Evolutionary conservation across 2,329 filamentous ascomycete species (phyloP).

Genomic region (Trichoderma sp.): DNA sequence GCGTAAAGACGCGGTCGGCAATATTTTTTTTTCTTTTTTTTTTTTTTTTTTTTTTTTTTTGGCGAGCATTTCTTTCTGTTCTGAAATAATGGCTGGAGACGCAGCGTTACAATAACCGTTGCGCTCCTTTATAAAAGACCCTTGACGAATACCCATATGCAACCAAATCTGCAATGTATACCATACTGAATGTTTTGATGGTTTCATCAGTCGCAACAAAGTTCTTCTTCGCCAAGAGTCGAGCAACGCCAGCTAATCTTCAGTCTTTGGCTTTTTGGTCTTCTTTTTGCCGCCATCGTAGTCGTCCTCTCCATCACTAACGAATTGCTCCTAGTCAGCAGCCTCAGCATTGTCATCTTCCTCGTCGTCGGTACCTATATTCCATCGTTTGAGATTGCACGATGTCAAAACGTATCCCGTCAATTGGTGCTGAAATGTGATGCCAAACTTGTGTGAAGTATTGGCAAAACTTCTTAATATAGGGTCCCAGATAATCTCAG

Average conservation of each 20-base stretch:
- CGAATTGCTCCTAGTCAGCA: background rate
- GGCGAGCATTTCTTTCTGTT: no score
- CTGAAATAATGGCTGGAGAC: no score
- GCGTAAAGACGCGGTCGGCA: no score
- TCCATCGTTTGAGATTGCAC: background rate
- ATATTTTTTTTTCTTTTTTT: no score
- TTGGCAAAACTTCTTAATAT: background rate
- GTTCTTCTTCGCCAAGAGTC: background rate
- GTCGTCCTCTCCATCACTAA: background rate
- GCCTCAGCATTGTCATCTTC: background rate
- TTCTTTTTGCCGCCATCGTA: background rate
- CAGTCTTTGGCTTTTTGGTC: background rate
- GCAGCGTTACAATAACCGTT: no score
- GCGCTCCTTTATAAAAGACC: background rate
- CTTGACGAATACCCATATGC: background rate
- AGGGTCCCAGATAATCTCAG: background rate
- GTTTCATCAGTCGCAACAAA: background rate
- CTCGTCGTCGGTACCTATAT: accelerated
- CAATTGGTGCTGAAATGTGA: background rate
- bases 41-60: no score
- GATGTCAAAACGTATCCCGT: background rate
- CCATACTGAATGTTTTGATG: background rate
- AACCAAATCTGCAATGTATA: background rate
- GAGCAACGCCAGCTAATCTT: background rate
- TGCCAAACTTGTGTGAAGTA: background rate